These are phyloP conservation scores for Agrostemma githago DNA, from an alignment of 148 eudicot species.

Conservation along the genomic window DNA sequence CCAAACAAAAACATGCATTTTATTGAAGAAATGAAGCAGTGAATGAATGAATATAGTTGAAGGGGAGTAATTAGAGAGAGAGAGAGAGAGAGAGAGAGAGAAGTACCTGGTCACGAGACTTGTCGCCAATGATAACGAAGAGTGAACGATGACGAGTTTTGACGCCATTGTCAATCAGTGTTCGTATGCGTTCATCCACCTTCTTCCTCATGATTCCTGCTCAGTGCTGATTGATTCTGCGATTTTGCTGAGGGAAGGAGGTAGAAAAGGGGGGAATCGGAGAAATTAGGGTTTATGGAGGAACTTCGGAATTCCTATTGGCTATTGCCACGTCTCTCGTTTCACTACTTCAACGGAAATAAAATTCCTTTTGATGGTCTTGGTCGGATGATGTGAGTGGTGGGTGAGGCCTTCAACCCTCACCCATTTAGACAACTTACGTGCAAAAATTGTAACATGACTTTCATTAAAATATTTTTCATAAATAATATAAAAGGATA, in stretches of 20 bases:
- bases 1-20: background rate
- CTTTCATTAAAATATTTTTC: too few species aligned
- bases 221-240: too few species aligned
- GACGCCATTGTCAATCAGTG: conserved; percentile 91
- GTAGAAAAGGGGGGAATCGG: background rate
- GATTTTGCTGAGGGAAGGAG: background rate
- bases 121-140: conserved; percentile 81
- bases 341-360: too few species aligned
- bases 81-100: background rate
- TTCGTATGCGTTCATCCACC: conserved; percentile 84
- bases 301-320: too few species aligned
- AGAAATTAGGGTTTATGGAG: conserved; percentile 12
- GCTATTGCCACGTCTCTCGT: too few species aligned
- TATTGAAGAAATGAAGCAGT: background rate
- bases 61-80: background rate
- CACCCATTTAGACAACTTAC: too few species aligned
- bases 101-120: conserved; percentile 68
- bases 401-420: too few species aligned
- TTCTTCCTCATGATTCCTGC: conserved; percentile 67
- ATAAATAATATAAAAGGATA: too few species aligned
- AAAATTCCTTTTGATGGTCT: too few species aligned
- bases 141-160: conserved; percentile 79
- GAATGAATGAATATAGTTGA: background rate
- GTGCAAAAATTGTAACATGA: too few species aligned
- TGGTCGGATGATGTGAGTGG: too few species aligned